Base-by-base conservation (phyloP, 768 basidiomycete genomes). In the Sporobolomyces phaffii region DNA sequence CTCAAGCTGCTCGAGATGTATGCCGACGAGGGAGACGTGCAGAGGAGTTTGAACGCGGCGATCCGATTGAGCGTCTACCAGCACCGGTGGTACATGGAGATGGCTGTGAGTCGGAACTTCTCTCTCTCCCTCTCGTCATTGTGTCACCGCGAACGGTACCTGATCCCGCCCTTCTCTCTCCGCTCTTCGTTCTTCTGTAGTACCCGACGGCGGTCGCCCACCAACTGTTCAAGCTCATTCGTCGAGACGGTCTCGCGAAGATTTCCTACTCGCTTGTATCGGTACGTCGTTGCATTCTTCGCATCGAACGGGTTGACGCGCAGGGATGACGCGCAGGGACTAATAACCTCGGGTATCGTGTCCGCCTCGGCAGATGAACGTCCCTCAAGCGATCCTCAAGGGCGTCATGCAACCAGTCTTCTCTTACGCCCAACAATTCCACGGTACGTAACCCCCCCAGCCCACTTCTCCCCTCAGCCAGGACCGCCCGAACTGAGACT, bases 21-120 rank as follows among this genome's bases (percentile, higher is more conserved):
- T 72, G 86, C 91, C n/a, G 91, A 91, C 3, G 96, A 99, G 73
- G 89, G 91, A 5, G 96, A 98, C 75, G 86, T 98, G 63, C 89
- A 88, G 74, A 82, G 91, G 49, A 86, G 85, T 47, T 83, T 98
- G 69, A 93, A 96, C 78, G 90, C 89, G 1, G 93, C 90, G 4
- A 91, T 97, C 62, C 84, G 92, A 34, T 85, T 97, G 41, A 90
- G 91, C 31, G 90, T 91, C 29, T 98, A 97, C 80, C 89, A 93
- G 77, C 80, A 81, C 64, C 73, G 81, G 73, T 90, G 91, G 74
- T 94, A 91, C 73, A 85, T 86, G 34, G 91, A 93, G 81, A 89
- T 87, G 83, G 83, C 87, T 74, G 90, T 91, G 72, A 53, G 89
- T 82, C n/a, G n/a, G n/a, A n/a, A n/a, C n/a, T n/a, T n/a, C n/a